Percentiles rank a stretch among this genome's conserved stretches.
phyloP scores from a whole-genome alignment of 108 stramenopile species.

The Cyclotella baltica region DNA sequence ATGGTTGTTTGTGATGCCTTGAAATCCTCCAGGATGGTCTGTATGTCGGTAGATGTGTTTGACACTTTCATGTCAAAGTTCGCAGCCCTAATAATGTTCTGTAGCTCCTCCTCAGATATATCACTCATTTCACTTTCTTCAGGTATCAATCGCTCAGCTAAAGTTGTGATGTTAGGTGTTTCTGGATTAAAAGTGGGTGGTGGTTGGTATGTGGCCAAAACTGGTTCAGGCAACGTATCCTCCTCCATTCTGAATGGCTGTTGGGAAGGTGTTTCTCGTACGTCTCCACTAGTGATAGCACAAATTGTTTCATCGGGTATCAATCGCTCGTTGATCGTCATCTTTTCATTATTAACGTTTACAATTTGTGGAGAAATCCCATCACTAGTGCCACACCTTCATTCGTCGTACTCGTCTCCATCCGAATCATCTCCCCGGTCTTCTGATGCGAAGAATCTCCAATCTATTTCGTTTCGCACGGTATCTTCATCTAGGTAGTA shows the following conservation, averaged over 20 bases:
- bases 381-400: neutral
- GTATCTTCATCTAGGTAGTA: neutral
- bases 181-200: no score
- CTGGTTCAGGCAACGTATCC: no score
- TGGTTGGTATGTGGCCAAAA: no score
- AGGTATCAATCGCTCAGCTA: no score
- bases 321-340: neutral
- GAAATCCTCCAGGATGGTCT: no score
- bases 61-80: neutral
- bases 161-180: no score
- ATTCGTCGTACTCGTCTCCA: neutral
- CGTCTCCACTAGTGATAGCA: neutral
- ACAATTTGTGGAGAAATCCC: neutral
- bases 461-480: neutral
- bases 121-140: neutral
- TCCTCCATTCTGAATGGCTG: no score
- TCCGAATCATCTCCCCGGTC: neutral
- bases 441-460: neutral
- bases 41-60: no score
- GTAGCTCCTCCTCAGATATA: neutral
- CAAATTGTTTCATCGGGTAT: neutral
- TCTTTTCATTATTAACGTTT: neutral
- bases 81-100: no score
- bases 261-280: neutral
- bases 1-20: neutral